Base-by-base conservation (phyloP, 352 stramenopile species). In the Phytophthora nicotianae region DNA sequence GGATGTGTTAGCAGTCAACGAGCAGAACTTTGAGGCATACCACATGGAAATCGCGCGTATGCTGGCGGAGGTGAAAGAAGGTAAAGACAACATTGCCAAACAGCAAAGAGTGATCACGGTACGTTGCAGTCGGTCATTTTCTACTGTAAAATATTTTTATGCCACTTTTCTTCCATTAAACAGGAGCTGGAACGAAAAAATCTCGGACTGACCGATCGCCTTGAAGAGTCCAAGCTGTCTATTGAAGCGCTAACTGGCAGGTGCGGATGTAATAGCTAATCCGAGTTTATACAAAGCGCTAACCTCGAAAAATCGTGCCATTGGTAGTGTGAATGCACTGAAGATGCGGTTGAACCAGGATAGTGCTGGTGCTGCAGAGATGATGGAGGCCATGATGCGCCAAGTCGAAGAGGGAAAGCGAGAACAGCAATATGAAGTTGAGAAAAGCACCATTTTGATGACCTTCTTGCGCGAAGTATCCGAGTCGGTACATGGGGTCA, bases 181-280 rank as follows among this genome's bases (percentile, higher is more conserved):
- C 40, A 92, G 81, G 83, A 91, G 35, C 62, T 91, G 16, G 83
- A 93, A 41, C 69, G 79, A 7, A 91, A 89, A 62, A 83, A 93
- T 41, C 72, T 86, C 42, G 64, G 58, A 4, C 63, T 93, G 13
- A 62, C 73, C 0, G 77, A 88, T 58, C 76, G 77, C 11, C 65
- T 93, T 16, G 81, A 93, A 54, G 81, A 93, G 29, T 76, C 81
- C 11, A 91, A 88, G 43, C 43, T 88, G 8, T 81, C 76, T 23
- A 86, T 90, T 40, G 81, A 93, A 38, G 66, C 78, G 13, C 67
- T 93, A 9, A 89, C 63, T 5, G 80, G 80, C 41, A 93, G 78
- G 83, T 89, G 67, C 11, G 17, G 19, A 41, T 5, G 16, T 20
- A 41, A 29, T 32, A 14, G 3, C 20, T 16, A 21, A 4, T 52